These are phyloP conservation scores for Thoreauomyces humboldtii DNA, from an alignment of 192 early-diverging fungal species.

Conservation along the genomic window DNA sequence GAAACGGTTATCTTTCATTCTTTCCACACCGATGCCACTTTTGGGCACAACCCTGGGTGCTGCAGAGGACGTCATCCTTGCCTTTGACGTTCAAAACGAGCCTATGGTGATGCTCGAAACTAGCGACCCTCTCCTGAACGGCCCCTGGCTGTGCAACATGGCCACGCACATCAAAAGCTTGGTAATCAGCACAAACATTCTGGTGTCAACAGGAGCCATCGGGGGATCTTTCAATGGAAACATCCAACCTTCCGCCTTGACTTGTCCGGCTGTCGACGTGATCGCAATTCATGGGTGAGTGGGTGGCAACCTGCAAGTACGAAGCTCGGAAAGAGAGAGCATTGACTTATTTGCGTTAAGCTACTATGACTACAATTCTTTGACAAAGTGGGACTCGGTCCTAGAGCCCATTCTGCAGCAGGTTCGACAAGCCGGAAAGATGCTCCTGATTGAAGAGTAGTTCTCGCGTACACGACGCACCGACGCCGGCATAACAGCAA, in stretches of 20 bases:
- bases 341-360: too few species aligned
- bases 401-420: not conserved
- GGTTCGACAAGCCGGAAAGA: not conserved
- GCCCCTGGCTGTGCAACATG: not conserved
- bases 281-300: not conserved
- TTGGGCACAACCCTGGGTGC: not conserved
- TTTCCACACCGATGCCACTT: too few species aligned
- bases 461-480: not conserved
- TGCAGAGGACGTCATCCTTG: not conserved
- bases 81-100: constrained; percentile 1
- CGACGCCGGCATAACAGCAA: not conserved
- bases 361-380: not conserved
- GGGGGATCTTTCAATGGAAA: not conserved
- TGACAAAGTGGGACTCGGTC: not conserved
- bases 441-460: constrained; percentile 4
- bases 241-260: not conserved
- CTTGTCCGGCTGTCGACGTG: not conserved
- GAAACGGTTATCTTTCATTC: too few species aligned
- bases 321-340: too few species aligned
- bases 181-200: not conserved
- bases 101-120: not conserved
- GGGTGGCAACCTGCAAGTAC: too few species aligned
- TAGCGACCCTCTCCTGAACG: not conserved
- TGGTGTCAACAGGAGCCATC: not conserved
- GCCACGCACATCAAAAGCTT: not conserved